A percentile compares a stretch with the other conserved stretches of the same genome.
These are phyloP conservation scores for Phanerochaete carnosa DNA, from an alignment of 768 basidiomycete genomes.

Conservation along the genomic window DNA sequence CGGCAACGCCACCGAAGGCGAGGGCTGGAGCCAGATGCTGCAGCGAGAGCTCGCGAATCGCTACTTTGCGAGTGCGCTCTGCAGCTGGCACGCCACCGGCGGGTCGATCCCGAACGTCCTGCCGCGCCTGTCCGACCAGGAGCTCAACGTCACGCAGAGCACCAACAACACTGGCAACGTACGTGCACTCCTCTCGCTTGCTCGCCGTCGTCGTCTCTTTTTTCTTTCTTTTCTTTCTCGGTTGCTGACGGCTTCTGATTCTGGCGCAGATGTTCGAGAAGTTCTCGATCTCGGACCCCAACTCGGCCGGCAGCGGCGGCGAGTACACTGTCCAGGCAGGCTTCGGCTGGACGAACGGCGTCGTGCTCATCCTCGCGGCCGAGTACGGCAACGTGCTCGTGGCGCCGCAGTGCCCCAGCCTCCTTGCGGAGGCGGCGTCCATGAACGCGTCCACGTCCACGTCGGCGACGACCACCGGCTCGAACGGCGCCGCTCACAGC, in stretches of 20 bases:
- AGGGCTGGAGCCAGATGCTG: constrained; percentile 65
- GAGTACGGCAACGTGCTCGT: constrained; percentile 59
- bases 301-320: constrained; percentile 76
- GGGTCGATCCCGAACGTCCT: constrained; percentile 74
- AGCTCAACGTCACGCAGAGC: constrained; percentile 69
- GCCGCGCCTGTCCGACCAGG: constrained; percentile 61
- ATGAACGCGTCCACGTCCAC: no score
- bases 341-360: constrained; percentile 90
- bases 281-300: constrained; percentile 75
- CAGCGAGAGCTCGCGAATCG: constrained; percentile 79
- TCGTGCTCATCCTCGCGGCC: constrained; percentile 69
- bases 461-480: neutral
- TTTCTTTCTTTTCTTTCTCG: neutral
- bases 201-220: no score
- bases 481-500: neutral
- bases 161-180: constrained; percentile 72
- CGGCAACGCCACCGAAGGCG: constrained; percentile 54
- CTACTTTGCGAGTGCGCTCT: constrained; percentile 78
- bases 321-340: constrained; percentile 90
- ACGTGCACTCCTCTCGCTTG: no score
- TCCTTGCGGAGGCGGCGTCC: constrained; percentile 15
- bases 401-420: constrained; percentile 59
- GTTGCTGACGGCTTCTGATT: neutral
- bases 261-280: constrained; percentile 85
- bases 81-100: constrained; percentile 91